Conservation (phyloP, 2,329 filamentous ascomycete genomes). For the Hypoxylon sp. region DNA sequence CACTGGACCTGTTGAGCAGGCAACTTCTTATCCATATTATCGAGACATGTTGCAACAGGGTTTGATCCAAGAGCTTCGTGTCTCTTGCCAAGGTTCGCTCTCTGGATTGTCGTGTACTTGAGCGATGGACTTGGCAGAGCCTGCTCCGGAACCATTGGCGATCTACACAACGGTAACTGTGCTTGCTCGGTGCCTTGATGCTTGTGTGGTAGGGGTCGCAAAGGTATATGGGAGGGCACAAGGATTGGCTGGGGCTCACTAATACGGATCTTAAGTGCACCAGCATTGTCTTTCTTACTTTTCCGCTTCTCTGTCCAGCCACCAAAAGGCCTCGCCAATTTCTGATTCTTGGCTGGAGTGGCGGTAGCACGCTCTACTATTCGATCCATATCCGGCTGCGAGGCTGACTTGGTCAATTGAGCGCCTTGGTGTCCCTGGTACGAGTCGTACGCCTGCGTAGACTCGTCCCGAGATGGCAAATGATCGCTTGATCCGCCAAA, state of each 20-base stretch:
- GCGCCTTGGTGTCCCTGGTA: background rate
- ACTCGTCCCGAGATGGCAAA: slow-evolving; percentile 11
- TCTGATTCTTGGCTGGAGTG: slow-evolving; percentile 5
- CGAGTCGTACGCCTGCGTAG: slow-evolving; percentile 35
- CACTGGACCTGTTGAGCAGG: background rate
- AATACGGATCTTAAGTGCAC: slow-evolving; percentile 17
- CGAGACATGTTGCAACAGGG: slow-evolving; percentile 13
- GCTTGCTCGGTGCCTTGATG: slow-evolving; percentile 3
- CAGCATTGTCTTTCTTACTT: slow-evolving; percentile 1
- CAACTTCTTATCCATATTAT: background rate
- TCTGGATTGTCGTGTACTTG: slow-evolving; percentile 1
- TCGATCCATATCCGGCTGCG: slow-evolving; percentile 14
- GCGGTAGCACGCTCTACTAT: slow-evolving; percentile 4
- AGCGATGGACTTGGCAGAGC: background rate
- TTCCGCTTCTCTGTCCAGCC: slow-evolving; percentile 24
- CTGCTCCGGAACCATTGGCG: slow-evolving; percentile 10
- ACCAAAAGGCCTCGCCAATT: slow-evolving; percentile 2
- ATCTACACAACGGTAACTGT: background rate
- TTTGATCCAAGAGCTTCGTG: slow-evolving; percentile 40
- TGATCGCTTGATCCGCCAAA: slow-evolving; percentile 1
- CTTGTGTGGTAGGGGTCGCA: slow-evolving; percentile 6
- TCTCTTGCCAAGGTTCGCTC: slow-evolving; percentile 22
- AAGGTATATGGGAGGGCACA: background rate
- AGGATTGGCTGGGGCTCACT: slow-evolving; percentile 17
- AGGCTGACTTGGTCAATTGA: background rate